These are phyloP conservation scores for Xylariaceae sp. DNA, from an alignment of 2,329 filamentous ascomycete genomes.

Conservation along the genomic window DNA sequence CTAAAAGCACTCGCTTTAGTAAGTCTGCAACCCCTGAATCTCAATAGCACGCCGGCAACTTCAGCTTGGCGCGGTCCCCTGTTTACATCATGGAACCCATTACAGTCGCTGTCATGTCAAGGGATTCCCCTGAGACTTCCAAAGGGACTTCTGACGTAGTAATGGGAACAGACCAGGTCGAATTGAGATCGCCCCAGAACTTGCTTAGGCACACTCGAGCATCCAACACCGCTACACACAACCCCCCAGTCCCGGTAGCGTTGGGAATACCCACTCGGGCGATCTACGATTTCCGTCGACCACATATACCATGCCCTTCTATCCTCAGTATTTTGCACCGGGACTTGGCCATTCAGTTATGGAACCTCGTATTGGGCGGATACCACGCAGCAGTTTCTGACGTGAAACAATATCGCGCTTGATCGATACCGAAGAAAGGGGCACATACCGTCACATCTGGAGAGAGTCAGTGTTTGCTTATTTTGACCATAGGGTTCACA, in stretches of 20 bases:
- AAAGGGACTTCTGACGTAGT: neutral
- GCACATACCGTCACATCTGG: slow-evolving; percentile 60
- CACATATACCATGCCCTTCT: neutral
- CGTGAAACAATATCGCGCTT: neutral
- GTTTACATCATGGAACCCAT: neutral
- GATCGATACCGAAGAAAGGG: slow-evolving; percentile 8
- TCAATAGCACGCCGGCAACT: neutral
- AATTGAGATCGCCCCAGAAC: neutral
- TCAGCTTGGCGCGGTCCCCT: neutral
- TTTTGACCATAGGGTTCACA: slow-evolving; percentile 9
- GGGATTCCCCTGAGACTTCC: neutral
- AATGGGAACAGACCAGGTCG: neutral
- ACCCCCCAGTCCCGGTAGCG: neutral
- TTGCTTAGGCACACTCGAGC: neutral
- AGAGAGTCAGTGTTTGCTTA: slow-evolving; percentile 31
- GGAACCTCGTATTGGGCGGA: neutral
- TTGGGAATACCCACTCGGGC: slow-evolving; percentile 5
- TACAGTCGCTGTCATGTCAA: neutral
- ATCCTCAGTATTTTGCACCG: neutral
- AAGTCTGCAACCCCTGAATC: neutral
- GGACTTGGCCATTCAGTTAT: neutral
- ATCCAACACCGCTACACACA: neutral
- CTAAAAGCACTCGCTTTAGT: slow-evolving; percentile 15
- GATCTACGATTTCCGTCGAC: slow-evolving; percentile 5
- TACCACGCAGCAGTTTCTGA: neutral